These are phyloP conservation scores for Vanderwaltozyma yarrowii DNA, from an alignment of 805 yeast genomes.

Conservation along the genomic window DNA sequence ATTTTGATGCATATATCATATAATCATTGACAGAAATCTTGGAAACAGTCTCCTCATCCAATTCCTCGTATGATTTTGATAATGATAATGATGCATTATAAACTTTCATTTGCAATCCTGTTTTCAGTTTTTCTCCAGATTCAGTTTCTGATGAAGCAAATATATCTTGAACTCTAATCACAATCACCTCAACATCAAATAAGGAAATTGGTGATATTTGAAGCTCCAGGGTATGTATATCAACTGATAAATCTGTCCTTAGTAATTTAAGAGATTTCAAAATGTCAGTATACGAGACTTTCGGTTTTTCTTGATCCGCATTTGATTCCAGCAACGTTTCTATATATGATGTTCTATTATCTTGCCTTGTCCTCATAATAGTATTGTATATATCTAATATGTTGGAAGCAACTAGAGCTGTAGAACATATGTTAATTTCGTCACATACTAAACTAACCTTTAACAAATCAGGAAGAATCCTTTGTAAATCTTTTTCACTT, in stretches of 20 bases:
- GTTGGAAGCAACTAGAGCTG: conserved; percentile 81
- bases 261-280: conserved; percentile 30
- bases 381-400: conserved; percentile 69
- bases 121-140: conserved; percentile 32
- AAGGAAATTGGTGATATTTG: conserved; percentile 79
- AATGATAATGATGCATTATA: conserved; percentile 59
- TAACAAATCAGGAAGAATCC: conserved; percentile 48
- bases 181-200: conserved; percentile 66
- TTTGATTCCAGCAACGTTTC: conserved; percentile 62
- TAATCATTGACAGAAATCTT: conserved; percentile 44
- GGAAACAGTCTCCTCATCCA: conserved; percentile 39
- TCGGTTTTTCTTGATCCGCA: conserved; percentile 16
- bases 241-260: conserved; percentile 58
- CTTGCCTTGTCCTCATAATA: conserved; percentile 59
- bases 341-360: conserved; percentile 58
- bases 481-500: conserved; percentile 49
- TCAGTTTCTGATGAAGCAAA: conserved; percentile 39
- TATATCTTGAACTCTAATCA: conserved; percentile 45
- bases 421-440: conserved; percentile 51
- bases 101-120: conserved; percentile 50
- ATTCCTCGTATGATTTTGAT: conserved; percentile 44
- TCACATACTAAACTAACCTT: conserved; percentile 41
- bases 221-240: conserved; percentile 43
- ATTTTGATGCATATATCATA: conserved; percentile 42
- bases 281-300: conserved; percentile 22